A percentile compares a stretch with the other conserved stretches of the same genome.
Evolutionary conservation across 2,329 filamentous ascomycete genomes (phyloP).

Genomic region (Penicillium concentricum): DNA sequence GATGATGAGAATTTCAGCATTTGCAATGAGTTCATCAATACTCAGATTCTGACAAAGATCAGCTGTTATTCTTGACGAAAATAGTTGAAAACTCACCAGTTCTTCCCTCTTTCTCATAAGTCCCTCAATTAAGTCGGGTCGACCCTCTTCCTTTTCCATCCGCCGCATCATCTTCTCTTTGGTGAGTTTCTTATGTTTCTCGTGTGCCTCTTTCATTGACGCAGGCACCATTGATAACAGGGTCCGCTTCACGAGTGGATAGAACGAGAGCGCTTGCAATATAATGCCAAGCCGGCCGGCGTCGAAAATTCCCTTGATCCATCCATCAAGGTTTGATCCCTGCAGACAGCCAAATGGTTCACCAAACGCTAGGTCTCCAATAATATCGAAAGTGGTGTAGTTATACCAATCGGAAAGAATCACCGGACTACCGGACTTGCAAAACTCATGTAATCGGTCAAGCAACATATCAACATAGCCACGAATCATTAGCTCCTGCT

Average conservation of each 20-base stretch:
- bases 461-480: slow-evolving; percentile 23
- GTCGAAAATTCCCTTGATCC: slow-evolving; percentile 36
- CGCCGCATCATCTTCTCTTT: slow-evolving; percentile 17
- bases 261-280: slow-evolving; percentile 15
- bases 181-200: slow-evolving; percentile 12
- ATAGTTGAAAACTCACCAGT: slow-evolving; percentile 8
- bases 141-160: slow-evolving; percentile 9
- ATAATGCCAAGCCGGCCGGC: slow-evolving; percentile 11
- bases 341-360: slow-evolving; percentile 13
- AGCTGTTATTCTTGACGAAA: background rate
- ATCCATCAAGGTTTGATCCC: slow-evolving; percentile 21
- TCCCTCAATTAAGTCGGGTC: slow-evolving; percentile 18
- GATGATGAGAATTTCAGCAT: slow-evolving; percentile 34
- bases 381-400: slow-evolving; percentile 36
- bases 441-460: slow-evolving; percentile 10
- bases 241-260: slow-evolving; percentile 12
- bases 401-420: slow-evolving; percentile 32
- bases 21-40: slow-evolving; percentile 34
- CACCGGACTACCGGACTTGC: slow-evolving; percentile 9
- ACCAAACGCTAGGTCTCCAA: slow-evolving; percentile 28
- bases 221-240: slow-evolving; percentile 12
- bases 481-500: slow-evolving; percentile 24
- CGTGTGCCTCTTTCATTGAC: slow-evolving; percentile 10
- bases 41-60: slow-evolving; percentile 4
- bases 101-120: slow-evolving; percentile 19